Conservation (phyloP, 1,284 basidiomycete species). For the Ceratobasidium sp. region DNA sequence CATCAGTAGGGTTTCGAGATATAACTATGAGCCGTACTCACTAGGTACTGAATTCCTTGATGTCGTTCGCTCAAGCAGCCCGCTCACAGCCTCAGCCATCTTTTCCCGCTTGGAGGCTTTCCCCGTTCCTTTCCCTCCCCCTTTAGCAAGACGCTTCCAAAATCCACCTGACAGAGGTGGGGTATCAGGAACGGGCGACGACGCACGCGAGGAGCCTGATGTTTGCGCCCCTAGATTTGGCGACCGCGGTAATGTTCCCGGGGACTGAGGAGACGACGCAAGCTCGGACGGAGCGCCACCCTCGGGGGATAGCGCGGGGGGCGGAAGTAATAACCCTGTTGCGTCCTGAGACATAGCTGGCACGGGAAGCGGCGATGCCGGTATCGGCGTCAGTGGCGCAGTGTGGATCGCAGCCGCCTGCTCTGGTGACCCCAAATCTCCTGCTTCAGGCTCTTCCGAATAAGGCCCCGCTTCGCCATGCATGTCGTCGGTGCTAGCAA, state of each 20-base stretch:
- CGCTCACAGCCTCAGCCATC: conserved; percentile 10
- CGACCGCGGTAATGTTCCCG: conserved; percentile 13
- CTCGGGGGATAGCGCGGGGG: conserved; percentile 10
- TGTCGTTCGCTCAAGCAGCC: conserved; percentile 10
- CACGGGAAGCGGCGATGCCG: neutral
- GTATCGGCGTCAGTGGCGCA: conserved; percentile 19
- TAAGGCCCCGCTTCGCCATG: neutral
- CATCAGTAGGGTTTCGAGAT: neutral
- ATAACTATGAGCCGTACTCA: neutral
- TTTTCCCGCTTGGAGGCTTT: conserved; percentile 31
- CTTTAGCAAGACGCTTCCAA: conserved; percentile 33
- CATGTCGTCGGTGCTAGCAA: conserved; percentile 25
- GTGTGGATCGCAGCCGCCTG: neutral
- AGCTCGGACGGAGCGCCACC: conserved; percentile 4
- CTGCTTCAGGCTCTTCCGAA: neutral
- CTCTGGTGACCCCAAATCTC: neutral
- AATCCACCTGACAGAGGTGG: conserved; percentile 15
- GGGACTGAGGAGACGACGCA: conserved; percentile 30
- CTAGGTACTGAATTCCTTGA: neutral
- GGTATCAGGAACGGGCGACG: conserved; percentile 28
- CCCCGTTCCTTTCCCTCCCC: neutral
- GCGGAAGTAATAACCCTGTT: conserved; percentile 7
- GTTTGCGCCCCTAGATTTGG: conserved; percentile 6
- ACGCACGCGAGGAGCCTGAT: conserved; percentile 33
- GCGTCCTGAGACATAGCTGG: neutral